Evolutionary conservation across 2,329 filamentous ascomycete species (phyloP).

Genomic region (Aspergillus phoenicis): DNA sequence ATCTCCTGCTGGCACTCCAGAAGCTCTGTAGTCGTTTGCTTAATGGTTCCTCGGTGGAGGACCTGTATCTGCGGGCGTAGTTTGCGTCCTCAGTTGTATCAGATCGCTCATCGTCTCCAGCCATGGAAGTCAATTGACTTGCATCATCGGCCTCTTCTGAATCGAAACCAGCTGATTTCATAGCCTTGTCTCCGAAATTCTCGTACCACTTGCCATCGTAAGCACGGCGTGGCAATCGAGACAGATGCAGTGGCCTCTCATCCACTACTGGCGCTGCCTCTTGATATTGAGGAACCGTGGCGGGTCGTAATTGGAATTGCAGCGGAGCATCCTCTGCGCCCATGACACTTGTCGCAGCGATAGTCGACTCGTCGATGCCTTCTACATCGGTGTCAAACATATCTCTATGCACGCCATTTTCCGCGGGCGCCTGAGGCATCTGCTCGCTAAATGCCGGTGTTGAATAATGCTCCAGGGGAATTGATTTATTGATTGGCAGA

Average conservation of each 20-base stretch:
- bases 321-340: conserved; percentile 34
- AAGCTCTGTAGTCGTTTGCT: conserved; percentile 44
- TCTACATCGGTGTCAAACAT: conserved; percentile 49
- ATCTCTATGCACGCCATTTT: conserved; percentile 30
- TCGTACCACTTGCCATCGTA: conserved; percentile 37
- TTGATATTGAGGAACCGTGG: conserved; percentile 23
- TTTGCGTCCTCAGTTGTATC: conserved; percentile 34
- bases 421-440: conserved; percentile 19
- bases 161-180: conserved; percentile 42
- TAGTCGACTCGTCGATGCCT: conserved; percentile 47
- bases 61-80: conserved; percentile 30
- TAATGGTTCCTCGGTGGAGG: conserved; percentile 34
- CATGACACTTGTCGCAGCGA: conserved; percentile 43
- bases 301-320: conserved; percentile 24
- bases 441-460: conserved; percentile 18
- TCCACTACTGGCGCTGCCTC: conserved; percentile 23
- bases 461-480: conserved; percentile 21
- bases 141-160: conserved; percentile 36
- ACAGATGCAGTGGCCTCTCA: conserved; percentile 23
- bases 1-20: conserved; percentile 39
- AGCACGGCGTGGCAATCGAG: conserved; percentile 28
- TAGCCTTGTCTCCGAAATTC: conserved; percentile 36
- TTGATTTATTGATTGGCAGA: conserved; percentile 20
- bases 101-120: conserved; percentile 34
- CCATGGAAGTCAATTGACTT: conserved; percentile 34